Conservation (phyloP, 257 asterid species). For the Henckelia pumila region DNA sequence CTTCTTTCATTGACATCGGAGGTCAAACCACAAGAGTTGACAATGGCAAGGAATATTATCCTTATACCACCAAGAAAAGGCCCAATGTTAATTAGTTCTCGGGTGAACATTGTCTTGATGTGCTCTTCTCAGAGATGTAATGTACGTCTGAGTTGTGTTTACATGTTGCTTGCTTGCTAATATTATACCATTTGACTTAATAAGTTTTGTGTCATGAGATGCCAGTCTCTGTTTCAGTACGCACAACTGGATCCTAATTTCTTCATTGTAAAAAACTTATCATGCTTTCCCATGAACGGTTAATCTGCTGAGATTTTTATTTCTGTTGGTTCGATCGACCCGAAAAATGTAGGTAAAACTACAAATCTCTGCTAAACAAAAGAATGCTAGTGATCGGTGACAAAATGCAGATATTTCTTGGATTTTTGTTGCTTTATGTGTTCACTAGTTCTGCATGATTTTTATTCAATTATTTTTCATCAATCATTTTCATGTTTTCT, state of each 20-base stretch:
- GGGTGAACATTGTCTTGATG: background rate
- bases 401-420: background rate
- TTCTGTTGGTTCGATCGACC: too few relatives aligned
- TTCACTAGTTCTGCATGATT: background rate
- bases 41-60: slow-evolving; percentile 77
- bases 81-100: slow-evolving; percentile 44
- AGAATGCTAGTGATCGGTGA: too few relatives aligned
- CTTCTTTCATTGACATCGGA: slow-evolving; percentile 62
- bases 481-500: background rate
- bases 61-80: slow-evolving; percentile 75
- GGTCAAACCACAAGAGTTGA: slow-evolving; percentile 74
- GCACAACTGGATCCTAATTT: slow-evolving; percentile 11
- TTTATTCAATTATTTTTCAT: too few relatives aligned
- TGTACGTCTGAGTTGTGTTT: slow-evolving; percentile 29
- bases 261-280: slow-evolving; percentile 1
- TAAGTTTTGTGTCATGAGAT: slow-evolving; percentile 23
- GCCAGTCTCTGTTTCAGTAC: slow-evolving; percentile 17
- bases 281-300: background rate
- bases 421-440: background rate
- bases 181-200: slow-evolving; percentile 20
- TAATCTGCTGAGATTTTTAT: too few relatives aligned
- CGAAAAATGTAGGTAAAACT: too few relatives aligned
- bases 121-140: slow-evolving; percentile 16
- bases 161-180: slow-evolving; percentile 19
- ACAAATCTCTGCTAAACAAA: too few relatives aligned